Conservation (phyloP, 2,329 filamentous ascomycete species). For the Didymella exigua region DNA sequence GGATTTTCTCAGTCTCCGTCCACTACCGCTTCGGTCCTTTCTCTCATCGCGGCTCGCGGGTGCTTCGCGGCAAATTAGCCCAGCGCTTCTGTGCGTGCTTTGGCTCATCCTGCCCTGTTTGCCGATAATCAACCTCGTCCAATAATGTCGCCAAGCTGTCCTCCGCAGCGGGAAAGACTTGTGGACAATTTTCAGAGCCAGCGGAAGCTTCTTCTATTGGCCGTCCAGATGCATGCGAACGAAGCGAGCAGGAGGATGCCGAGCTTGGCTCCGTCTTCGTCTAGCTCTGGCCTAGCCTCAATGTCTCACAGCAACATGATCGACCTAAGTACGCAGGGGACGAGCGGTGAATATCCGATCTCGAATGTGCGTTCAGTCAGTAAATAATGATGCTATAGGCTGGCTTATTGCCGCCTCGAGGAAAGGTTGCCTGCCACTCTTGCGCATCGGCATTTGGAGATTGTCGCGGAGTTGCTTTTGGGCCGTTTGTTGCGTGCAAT, state of each 20-base stretch:
- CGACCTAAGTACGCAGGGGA: constrained; percentile 9
- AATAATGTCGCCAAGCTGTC: constrained; percentile 30
- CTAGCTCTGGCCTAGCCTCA: constrained; percentile 4
- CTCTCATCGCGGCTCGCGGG: constrained; percentile 28
- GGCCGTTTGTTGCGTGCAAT: constrained; percentile 3
- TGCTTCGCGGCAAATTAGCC: constrained; percentile 23
- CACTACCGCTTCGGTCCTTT: constrained; percentile 21
- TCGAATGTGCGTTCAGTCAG: background rate
- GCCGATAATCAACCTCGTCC: constrained; percentile 25
- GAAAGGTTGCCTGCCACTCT: background rate
- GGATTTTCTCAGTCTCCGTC: constrained; percentile 13
- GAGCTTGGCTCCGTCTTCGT: background rate
- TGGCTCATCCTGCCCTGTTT: constrained; percentile 19
- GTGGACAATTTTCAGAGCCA: constrained; percentile 4
- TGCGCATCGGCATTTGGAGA: constrained; percentile 19
- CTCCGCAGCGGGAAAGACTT: constrained; percentile 17
- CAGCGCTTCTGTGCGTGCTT: constrained; percentile 28
- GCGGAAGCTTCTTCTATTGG: constrained; percentile 1
- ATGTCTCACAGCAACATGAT: constrained; percentile 7
- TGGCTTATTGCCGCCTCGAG: background rate
- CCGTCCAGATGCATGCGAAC: constrained; percentile 7
- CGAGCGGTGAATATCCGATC: constrained; percentile 7
- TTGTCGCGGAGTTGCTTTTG: constrained; percentile 4
- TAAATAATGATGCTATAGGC: constrained; percentile 1
- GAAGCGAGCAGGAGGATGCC: constrained; percentile 14